phyloP scores from a whole-genome alignment of 257 asterid species.

The Rubia yunnanensis region DNA sequence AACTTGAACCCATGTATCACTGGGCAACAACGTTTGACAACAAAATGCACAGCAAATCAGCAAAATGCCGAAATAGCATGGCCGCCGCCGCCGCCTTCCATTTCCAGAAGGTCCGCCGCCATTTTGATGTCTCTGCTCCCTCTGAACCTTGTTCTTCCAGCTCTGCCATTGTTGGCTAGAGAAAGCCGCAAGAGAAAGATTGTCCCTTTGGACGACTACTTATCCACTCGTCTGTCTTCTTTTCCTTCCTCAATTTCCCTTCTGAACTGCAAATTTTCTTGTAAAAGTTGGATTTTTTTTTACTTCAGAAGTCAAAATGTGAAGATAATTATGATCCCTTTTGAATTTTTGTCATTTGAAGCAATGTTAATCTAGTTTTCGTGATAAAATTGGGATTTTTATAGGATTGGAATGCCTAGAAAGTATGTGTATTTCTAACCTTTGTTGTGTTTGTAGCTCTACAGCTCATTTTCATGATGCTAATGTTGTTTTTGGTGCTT shows the following conservation, averaged over 20 bases:
- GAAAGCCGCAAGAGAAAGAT: constrained; percentile 74
- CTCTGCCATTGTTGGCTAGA: constrained; percentile 63
- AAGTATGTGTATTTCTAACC: background rate
- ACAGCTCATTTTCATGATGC: background rate
- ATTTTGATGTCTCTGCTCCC: constrained; percentile 56
- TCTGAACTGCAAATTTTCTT: background rate
- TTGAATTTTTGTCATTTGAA: background rate
- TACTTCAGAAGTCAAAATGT: no score
- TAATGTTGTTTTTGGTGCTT: background rate
- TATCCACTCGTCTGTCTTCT: constrained; percentile 38
- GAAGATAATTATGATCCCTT: background rate
- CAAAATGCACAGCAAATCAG: background rate
- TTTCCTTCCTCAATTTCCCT: background rate
- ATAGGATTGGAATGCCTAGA: background rate
- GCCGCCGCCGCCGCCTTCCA: constrained; percentile 14
- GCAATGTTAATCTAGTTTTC: background rate
- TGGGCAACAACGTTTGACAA: constrained; percentile 13
- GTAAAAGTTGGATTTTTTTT: background rate
- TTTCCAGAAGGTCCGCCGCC: constrained; percentile 72
- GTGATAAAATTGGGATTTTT: background rate
- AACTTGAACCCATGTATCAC: constrained; percentile 16
- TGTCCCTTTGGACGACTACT: constrained; percentile 71
- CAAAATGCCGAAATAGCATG: constrained; percentile 19
- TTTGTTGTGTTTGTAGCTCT: background rate
- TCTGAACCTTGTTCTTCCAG: constrained; percentile 31